Evolutionary conservation across 768 basidiomycete genomes (phyloP).

Genomic region (Tylopilus sp.): DNA sequence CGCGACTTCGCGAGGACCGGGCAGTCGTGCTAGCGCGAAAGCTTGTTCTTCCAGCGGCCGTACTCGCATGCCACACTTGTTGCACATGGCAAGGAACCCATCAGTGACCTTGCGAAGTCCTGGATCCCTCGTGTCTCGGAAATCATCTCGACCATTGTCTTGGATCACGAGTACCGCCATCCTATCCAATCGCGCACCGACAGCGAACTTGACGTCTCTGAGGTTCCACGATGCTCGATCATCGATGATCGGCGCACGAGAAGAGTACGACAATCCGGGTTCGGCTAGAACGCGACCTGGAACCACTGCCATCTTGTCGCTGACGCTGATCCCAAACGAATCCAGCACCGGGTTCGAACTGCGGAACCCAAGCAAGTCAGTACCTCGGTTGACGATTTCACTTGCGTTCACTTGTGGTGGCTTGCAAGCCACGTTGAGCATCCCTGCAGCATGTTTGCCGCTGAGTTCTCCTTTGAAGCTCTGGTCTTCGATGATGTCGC

Average conservation of each 20-base stretch:
- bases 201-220: conserved; percentile 52
- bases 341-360: conserved; percentile 31
- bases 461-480: conserved; percentile 47
- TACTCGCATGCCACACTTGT: conserved; percentile 59
- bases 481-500: conserved; percentile 41
- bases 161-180: conserved; percentile 70
- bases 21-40: conserved; percentile 39
- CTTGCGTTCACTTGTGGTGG: conserved; percentile 44
- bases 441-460: conserved; percentile 40
- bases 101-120: conserved; percentile 39
- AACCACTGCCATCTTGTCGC: conserved; percentile 49
- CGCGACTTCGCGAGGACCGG: too few species aligned
- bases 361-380: conserved; percentile 41
- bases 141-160: conserved; percentile 56
- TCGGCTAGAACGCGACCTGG: conserved; percentile 49
- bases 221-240: conserved; percentile 51
- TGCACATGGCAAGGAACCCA: conserved; percentile 62
- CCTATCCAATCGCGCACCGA: conserved; percentile 50
- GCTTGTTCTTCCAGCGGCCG: conserved; percentile 22
- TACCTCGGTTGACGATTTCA: conserved; percentile 41
- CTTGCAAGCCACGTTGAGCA: conserved; percentile 48
- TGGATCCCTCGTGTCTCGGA: conserved; percentile 46
- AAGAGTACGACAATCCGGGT: conserved; percentile 42
- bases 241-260: conserved; percentile 30
- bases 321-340: conserved; percentile 44